Evolutionary conservation across 495 filamentous ascomycete genomes (phyloP).

Genomic region (Hypoxylon fragiforme): DNA sequence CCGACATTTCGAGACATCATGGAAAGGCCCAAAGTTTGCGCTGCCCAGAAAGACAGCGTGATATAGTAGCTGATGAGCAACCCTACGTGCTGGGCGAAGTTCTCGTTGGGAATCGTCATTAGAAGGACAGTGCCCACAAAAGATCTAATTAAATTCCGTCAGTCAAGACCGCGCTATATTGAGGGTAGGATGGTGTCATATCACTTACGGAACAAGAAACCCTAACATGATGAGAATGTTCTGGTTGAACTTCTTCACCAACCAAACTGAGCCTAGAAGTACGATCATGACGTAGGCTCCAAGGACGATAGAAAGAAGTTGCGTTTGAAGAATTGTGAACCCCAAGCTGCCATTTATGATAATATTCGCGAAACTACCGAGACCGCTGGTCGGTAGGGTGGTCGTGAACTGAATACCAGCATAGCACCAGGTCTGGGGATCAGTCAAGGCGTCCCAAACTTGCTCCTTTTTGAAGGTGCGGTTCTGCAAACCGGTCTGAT

Average conservation of each 20-base stretch:
- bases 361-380: conserved; percentile 69
- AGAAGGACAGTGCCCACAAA: conserved; percentile 61
- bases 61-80: conserved; percentile 62
- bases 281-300: conserved; percentile 72
- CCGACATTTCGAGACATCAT: conserved; percentile 56
- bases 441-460: conserved; percentile 50
- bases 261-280: conserved; percentile 62
- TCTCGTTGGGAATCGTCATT: conserved; percentile 52
- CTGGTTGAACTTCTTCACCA: conserved; percentile 65
- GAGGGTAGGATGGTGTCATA: conserved; percentile 12
- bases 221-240: conserved; percentile 66
- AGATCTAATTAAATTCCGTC: conserved; percentile 36
- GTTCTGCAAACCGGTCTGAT: conserved; percentile 70
- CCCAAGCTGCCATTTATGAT: conserved; percentile 57
- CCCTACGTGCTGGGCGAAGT: conserved; percentile 50
- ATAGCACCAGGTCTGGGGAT: conserved; percentile 54
- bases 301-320: conserved; percentile 68
- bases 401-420: conserved; percentile 65
- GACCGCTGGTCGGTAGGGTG: conserved; percentile 67
- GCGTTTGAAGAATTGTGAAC: conserved; percentile 56
- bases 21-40: conserved; percentile 56
- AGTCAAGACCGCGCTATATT: conserved; percentile 16
- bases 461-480: conserved; percentile 54
- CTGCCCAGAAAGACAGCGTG: conserved; percentile 60
- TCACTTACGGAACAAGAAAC: conserved; percentile 64